Evolutionary conservation across 768 basidiomycete genomes (phyloP), one percentile per base, ranked within the genome.

Genomic region (Tricholoma sp.): DNA sequence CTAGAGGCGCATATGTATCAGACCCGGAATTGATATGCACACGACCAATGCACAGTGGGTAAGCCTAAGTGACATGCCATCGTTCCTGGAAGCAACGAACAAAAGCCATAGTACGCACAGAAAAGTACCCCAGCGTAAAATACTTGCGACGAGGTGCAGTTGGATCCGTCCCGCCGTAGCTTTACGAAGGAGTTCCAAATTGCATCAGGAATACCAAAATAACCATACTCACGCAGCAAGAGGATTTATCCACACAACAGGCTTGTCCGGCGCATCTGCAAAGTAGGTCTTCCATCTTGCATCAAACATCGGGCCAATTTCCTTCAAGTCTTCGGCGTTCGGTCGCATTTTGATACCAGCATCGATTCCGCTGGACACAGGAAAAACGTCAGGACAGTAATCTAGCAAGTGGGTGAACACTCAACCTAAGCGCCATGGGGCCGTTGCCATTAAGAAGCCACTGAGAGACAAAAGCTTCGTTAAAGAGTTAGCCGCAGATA

Each of bases 1-100:
- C 70, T 42, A 75, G 65, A 4, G 73, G 67, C 0, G 74, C 73
- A 50, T 77, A 72, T 7, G 72, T 63, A 54, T 82, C 72, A 1
- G 70, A 52, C 1, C 72, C 74, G 1, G 74, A 71, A 1, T 67
- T 67, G 52, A 84, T 79, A 62, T 84, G 82, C 2, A 80, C 73
- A 47, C 69, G 70, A 3, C 83, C 83, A 0, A 52, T 53, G 4
- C 81, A 78, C 17, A 65, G 68, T 9, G 83, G 82, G 61, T 84
- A 81, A 41, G 60, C 65, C 73, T 76, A 58, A 34, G 59, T 59
- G 18, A 42, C 17, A 18, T 45, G 37, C 28, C 53, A 28, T 48
- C 9, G 65, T 48, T 3, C n/a, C n/a, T 15, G 37, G 3, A 6
- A 37, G 37, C 6, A 13, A 2, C 6, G n/a, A 37, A 12, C 6